Percentiles rank a stretch among this genome's conserved stretches.
Evolutionary conservation across 257 asterid species (phyloP).

Genomic region (Gardenia jasminoides): DNA sequence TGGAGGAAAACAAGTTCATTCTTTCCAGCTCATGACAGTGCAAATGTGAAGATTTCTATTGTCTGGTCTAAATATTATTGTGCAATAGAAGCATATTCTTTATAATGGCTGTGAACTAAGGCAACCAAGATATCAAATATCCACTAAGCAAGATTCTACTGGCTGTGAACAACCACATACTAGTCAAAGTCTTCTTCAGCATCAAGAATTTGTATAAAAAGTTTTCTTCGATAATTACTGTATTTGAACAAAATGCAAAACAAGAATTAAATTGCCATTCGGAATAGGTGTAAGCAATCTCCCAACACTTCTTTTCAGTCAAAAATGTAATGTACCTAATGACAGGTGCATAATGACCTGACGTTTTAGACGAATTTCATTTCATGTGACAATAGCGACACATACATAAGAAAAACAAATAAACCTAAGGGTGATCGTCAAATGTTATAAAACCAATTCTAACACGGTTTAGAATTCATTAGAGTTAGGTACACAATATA

Average conservation of each 20-base stretch:
- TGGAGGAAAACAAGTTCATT: not conserved
- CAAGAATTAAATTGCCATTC: not conserved
- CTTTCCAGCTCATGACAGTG: not conserved
- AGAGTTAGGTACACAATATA: not conserved
- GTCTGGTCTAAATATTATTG: not conserved
- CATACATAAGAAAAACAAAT: not conserved
- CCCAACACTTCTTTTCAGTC: not conserved
- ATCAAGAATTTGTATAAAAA: no score
- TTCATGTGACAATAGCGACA: not conserved
- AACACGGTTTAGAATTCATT: no score
- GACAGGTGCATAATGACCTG: no score
- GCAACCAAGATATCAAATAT: not conserved
- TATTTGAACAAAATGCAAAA: not conserved
- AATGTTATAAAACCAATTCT: not conserved
- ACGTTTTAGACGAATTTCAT: not conserved
- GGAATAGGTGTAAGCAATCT: not conserved
- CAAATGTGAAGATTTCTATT: not conserved
- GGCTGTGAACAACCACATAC: no score
- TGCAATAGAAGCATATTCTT: not conserved
- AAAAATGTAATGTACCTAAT: not conserved
- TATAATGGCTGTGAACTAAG: not conserved
- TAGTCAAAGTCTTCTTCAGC: no score
- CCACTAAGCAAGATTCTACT: no score
- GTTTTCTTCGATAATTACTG: not conserved
- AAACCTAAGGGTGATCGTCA: no score